Evolutionary conservation across 2,329 filamentous ascomycete species (phyloP).

Genomic region (Fusarium verticillioides): DNA sequence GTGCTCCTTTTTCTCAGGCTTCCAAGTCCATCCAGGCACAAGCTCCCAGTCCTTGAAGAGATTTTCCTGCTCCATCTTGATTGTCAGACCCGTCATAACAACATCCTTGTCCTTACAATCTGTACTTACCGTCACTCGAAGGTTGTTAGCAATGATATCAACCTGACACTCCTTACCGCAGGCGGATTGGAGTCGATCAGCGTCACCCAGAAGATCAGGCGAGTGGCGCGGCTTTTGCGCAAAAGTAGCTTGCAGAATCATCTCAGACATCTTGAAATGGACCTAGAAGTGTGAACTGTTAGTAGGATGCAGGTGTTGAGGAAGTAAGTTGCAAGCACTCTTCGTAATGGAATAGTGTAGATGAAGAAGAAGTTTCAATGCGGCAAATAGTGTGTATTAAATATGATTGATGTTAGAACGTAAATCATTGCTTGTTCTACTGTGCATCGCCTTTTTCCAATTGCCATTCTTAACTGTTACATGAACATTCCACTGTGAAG

Average conservation of each 20-base stretch:
- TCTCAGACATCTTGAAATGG: background rate
- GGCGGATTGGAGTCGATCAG: background rate
- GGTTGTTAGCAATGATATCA: background rate
- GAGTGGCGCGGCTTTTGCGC: background rate
- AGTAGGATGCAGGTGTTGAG: background rate
- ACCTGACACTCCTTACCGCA: background rate
- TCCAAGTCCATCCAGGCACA: background rate
- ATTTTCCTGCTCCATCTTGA: background rate
- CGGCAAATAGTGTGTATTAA: background rate
- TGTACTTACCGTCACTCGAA: background rate
- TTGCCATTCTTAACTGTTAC: rapidly evolving
- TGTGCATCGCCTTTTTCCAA: background rate
- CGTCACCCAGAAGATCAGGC: background rate
- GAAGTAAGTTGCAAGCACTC: too few relatives aligned
- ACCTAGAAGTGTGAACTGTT: background rate
- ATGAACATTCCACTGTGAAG: rapidly evolving
- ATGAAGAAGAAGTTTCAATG: rapidly evolving
- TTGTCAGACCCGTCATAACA: background rate
- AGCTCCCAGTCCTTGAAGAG: background rate
- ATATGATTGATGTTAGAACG: rapidly evolving
- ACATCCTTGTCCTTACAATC: background rate
- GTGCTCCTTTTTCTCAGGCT: background rate
- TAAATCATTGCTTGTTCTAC: rapidly evolving
- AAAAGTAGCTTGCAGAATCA: background rate
- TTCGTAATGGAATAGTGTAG: background rate